Evolutionary conservation across 1,284 basidiomycete genomes (phyloP).

Genomic region (Irpex rosettiformis): DNA sequence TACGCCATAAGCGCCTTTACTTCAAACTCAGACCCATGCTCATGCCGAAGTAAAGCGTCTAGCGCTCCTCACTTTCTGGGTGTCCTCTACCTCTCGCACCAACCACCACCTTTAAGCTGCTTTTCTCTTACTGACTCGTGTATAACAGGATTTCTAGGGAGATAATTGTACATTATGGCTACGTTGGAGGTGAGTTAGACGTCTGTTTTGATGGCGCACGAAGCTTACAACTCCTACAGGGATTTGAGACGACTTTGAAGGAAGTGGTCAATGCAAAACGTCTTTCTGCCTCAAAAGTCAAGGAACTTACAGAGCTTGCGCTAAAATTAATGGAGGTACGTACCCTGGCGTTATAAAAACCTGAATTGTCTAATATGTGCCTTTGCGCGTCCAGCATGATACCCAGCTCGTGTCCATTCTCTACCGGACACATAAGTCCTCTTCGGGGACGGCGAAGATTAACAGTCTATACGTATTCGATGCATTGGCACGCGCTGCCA

Average conservation of each 20-base stretch:
- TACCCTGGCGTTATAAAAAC: constrained; percentile 7
- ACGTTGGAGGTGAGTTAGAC: neutral
- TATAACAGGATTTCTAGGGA: neutral
- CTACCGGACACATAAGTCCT: constrained; percentile 79
- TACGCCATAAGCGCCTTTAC: neutral
- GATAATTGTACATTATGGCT: neutral
- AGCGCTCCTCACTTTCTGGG: neutral
- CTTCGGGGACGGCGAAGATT: constrained; percentile 66
- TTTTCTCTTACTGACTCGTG: neutral
- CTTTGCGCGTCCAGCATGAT: constrained; percentile 54
- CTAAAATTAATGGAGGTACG: constrained; percentile 72
- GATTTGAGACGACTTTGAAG: constrained; percentile 76
- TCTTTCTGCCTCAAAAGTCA: constrained; percentile 82
- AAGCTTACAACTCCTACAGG: constrained; percentile 36
- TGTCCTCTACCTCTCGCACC: neutral
- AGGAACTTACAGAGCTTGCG: constrained; percentile 67
- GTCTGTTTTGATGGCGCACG: neutral
- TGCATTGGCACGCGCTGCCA: constrained; percentile 82
- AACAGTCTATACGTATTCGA: constrained; percentile 89
- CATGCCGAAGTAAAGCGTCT: neutral
- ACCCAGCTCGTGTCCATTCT: constrained; percentile 82
- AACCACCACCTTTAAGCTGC: neutral
- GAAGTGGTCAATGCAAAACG: constrained; percentile 78
- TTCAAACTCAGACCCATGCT: constrained; percentile 1
- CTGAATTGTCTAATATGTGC: neutral